Evolutionary conservation across 2,329 filamentous ascomycete species (phyloP).

Genomic region (Beauveria pseudobassiana): DNA sequence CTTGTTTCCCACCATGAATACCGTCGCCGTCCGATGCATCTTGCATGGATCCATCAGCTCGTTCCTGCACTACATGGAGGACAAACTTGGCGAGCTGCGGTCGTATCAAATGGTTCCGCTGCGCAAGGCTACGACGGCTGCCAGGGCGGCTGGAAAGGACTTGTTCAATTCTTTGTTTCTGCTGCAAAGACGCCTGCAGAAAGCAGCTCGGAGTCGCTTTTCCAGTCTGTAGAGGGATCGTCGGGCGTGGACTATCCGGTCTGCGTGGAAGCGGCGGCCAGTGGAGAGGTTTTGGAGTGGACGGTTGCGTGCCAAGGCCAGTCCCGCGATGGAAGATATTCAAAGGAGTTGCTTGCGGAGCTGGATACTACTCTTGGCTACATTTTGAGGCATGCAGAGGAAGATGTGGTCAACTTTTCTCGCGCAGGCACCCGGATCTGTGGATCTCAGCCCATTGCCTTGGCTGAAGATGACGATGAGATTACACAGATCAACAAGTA

Average conservation of each 20-base stretch:
- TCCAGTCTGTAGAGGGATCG: constrained; percentile 54
- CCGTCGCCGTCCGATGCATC: constrained; percentile 65
- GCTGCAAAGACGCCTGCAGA: constrained; percentile 31
- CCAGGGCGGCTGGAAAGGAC: constrained; percentile 25
- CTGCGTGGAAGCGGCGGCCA: constrained; percentile 70
- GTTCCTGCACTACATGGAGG: constrained; percentile 68
- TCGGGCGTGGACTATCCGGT: constrained; percentile 74
- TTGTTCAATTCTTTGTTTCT: constrained; percentile 53
- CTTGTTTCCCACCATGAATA: constrained; percentile 90
- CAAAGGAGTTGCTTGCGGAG: constrained; percentile 43
- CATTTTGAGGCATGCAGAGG: constrained; percentile 42
- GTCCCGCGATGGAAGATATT: constrained; percentile 25
- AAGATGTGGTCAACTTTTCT: constrained; percentile 47
- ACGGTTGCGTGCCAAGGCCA: constrained; percentile 60
- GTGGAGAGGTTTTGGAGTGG: constrained; percentile 53
- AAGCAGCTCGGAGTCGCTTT: constrained; percentile 30
- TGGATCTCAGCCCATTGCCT: constrained; percentile 37
- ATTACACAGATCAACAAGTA: not conserved
- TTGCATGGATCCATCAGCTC: constrained; percentile 59
- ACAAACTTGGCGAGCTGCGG: constrained; percentile 57
- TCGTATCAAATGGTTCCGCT: constrained; percentile 72
- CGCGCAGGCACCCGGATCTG: constrained; percentile 54
- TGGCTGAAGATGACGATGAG: constrained; percentile 6
- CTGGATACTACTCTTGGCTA: constrained; percentile 53
- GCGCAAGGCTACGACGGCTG: constrained; percentile 52